Conservation (phyloP, 2,329 filamentous ascomycete species). For the Diaporthe nobilis region DNA sequence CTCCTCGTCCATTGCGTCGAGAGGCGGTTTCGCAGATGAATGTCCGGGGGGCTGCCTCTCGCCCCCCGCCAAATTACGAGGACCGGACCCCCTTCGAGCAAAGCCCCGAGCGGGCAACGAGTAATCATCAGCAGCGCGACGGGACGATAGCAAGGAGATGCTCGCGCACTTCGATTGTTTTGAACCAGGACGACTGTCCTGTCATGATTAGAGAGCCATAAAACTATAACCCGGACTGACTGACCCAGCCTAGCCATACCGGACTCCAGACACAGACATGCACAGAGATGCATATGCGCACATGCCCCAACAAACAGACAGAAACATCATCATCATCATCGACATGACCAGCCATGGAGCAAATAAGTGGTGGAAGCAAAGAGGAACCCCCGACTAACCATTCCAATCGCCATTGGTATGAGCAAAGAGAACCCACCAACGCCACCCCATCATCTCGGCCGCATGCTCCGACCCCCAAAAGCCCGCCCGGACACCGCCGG, state of each 20-base stretch:
- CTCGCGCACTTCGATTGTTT: background rate
- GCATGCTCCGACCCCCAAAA: constrained; percentile 36
- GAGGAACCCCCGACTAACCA: background rate
- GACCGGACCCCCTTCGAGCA: too few relatives aligned
- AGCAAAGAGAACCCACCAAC: background rate
- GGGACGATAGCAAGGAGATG: background rate
- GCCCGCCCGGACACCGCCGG: background rate
- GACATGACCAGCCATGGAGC: constrained; percentile 6
- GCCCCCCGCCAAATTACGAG: too few relatives aligned
- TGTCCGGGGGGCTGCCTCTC: too few relatives aligned
- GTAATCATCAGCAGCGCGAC: too few relatives aligned
- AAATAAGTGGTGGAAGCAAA: background rate
- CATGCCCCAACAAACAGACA: background rate
- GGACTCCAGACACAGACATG: background rate
- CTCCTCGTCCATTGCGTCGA: too few relatives aligned
- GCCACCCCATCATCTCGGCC: constrained; percentile 20
- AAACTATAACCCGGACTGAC: background rate
- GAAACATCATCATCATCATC: constrained; percentile 9
- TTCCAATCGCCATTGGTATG: background rate
- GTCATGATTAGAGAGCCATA: background rate
- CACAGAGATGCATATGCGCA: background rate
- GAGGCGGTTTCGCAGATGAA: too few relatives aligned
- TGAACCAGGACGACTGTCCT: background rate
- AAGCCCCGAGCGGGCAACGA: too few relatives aligned
- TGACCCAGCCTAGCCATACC: background rate